These are phyloP conservation scores for Phytophthora meadii DNA, from an alignment of 352 stramenopile genomes.

Conservation along the genomic window DNA sequence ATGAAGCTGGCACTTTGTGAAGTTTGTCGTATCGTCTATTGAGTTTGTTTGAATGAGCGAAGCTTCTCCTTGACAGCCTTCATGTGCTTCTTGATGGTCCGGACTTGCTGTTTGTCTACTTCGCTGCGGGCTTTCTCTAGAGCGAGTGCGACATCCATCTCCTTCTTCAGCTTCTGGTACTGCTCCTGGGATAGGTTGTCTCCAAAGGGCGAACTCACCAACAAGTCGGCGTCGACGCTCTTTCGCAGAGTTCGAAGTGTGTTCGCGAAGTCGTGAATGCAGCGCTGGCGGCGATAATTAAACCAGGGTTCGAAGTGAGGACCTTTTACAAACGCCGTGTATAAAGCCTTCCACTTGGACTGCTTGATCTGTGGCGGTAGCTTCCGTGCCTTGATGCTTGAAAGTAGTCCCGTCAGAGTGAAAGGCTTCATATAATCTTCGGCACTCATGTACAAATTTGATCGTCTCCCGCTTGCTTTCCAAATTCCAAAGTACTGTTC, in stretches of 20 bases:
- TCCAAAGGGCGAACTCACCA: conserved; percentile 54
- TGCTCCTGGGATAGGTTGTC: conserved; percentile 53
- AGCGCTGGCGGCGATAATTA: conserved; percentile 66
- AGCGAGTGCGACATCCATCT: conserved; percentile 53
- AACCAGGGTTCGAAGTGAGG: conserved; percentile 86
- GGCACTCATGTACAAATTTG: conserved; percentile 75
- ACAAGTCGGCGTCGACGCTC: conserved; percentile 41
- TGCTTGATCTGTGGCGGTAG: conserved; percentile 69
- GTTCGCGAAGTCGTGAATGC: conserved; percentile 69
- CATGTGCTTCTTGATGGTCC: conserved; percentile 54
- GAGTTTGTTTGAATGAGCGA: conserved; percentile 31
- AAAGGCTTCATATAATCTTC: conserved; percentile 84
- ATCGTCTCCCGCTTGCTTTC: conserved; percentile 58
- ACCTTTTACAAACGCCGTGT: conserved; percentile 73
- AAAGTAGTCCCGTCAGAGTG: conserved; percentile 55
- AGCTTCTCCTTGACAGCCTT: conserved; percentile 55
- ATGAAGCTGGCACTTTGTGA: conserved; percentile 3
- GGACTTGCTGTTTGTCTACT: conserved; percentile 50
- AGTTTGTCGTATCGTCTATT: conserved; percentile 19
- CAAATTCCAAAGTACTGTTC: conserved; percentile 89
- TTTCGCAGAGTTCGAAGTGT: conserved; percentile 63
- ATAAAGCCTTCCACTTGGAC: conserved; percentile 73
- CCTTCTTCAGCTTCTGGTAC: conserved; percentile 51
- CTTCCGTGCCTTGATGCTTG: conserved; percentile 59
- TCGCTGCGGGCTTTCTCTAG: conserved; percentile 41